phyloP scores from a whole-genome alignment of 768 basidiomycete genomes.

The Boletus sensibilis region DNA sequence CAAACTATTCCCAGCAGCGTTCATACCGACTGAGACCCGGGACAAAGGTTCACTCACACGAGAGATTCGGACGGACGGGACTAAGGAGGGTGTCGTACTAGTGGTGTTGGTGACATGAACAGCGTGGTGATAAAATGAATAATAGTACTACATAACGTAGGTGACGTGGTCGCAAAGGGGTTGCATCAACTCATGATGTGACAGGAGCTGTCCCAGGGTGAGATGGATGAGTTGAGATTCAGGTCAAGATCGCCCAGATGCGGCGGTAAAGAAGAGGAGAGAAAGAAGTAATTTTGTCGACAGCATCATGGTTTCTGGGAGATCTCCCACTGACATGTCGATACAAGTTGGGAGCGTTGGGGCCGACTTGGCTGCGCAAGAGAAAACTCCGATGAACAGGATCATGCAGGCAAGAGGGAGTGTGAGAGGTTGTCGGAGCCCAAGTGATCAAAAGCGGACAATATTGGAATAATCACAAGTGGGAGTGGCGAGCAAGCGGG shows the following conservation, averaged over 20 bases:
- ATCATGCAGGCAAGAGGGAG: conserved; percentile 6
- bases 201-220: conserved; percentile 28
- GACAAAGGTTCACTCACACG: conserved; percentile 21
- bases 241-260: conserved; percentile 15
- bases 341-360: not conserved
- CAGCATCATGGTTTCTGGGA: conserved; percentile 16
- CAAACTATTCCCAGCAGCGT: conserved; percentile 18
- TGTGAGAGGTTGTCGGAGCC: conserved; percentile 20
- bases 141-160: conserved; percentile 13
- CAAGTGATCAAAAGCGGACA: not conserved
- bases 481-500: not conserved
- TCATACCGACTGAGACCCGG: not conserved
- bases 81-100: conserved; percentile 2
- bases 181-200: conserved; percentile 8
- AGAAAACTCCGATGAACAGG: conserved; percentile 7
- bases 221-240: conserved; percentile 15
- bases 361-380: conserved; percentile 23
- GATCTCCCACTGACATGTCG: conserved; percentile 21
- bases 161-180: conserved; percentile 16
- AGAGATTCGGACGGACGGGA: not conserved
- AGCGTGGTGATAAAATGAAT: conserved; percentile 19
- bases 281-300: conserved; percentile 11
- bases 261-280: conserved; percentile 8
- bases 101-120: conserved; percentile 9
- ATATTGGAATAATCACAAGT: not conserved